Percentiles rank a stretch among this genome's conserved stretches.
phyloP scores from a whole-genome alignment of 2,329 filamentous ascomycete genomes.

The Aspergillus clavatus region DNA sequence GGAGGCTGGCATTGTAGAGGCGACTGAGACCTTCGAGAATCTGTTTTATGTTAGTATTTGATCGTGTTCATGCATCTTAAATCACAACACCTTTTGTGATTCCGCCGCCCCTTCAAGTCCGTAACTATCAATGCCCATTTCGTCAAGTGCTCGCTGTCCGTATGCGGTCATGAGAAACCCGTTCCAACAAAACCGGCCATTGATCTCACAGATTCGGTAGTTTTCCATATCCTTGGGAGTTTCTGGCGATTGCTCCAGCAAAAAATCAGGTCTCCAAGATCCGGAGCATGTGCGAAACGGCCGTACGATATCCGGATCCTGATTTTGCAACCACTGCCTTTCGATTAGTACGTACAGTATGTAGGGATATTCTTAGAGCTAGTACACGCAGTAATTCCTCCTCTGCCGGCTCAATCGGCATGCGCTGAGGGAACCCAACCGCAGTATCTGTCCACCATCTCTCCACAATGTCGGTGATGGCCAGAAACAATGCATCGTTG shows the following conservation, averaged over 20 bases:
- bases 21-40: constrained; percentile 3
- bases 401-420: constrained; percentile 26
- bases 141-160: constrained; percentile 8
- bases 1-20: constrained; percentile 9
- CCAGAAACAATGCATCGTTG: not conserved
- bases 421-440: constrained; percentile 21
- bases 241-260: constrained; percentile 10
- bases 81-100: constrained; percentile 9
- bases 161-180: constrained; percentile 9
- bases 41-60: too few relatives aligned
- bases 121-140: constrained; percentile 4
- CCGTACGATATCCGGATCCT: not conserved
- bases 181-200: constrained; percentile 23
- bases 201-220: constrained; percentile 23
- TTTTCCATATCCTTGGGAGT: not conserved
- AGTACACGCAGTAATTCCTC: constrained; percentile 21
- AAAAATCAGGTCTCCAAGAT: constrained; percentile 27
- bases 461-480: constrained; percentile 25
- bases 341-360: too few relatives aligned
- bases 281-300: constrained; percentile 9
- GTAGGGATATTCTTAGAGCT: too few relatives aligned
- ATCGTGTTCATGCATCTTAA: too few relatives aligned
- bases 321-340: constrained; percentile 2
- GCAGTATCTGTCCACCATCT: constrained; percentile 24
- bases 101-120: constrained; percentile 1